phyloP scores from a whole-genome alignment of 257 asterid species.

The Echium plantagineum region DNA sequence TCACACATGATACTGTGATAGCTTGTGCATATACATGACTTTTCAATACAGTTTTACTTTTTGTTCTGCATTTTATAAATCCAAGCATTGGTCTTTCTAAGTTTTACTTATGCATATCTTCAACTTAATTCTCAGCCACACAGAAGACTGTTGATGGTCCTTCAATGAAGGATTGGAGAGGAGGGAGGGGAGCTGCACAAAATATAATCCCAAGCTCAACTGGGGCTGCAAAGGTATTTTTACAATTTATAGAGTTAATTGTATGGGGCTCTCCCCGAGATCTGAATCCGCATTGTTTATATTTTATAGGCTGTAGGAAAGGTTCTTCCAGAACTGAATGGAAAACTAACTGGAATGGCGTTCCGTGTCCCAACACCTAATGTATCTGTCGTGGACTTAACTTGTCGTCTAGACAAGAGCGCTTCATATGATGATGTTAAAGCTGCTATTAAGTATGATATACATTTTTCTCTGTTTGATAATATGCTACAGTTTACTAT shows the following conservation, averaged over 20 bases:
- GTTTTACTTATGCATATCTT: background rate
- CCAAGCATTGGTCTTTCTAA: no score
- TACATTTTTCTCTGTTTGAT: conserved; percentile 2
- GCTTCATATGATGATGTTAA: conserved; percentile 96
- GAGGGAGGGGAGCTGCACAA: conserved; percentile 99
- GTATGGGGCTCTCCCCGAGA: background rate
- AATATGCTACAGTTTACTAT: background rate
- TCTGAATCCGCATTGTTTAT: background rate
- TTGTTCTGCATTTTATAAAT: no score
- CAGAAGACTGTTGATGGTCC: conserved; percentile 99
- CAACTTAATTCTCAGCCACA: conserved; percentile 55
- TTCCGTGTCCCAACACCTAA: conserved; percentile 98
- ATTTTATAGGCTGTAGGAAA: conserved; percentile 83
- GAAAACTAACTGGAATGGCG: conserved; percentile 98
- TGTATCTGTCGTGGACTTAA: conserved; percentile 94
- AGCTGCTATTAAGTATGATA: conserved; percentile 71
- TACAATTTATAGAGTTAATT: background rate
- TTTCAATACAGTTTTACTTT: no score
- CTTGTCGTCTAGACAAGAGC: conserved; percentile 79
- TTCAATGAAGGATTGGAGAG: conserved; percentile 98
- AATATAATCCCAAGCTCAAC: conserved; percentile 98
- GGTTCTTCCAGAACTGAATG: conserved; percentile 96
- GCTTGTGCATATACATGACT: no score
- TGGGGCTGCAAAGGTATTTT: conserved; percentile 95
- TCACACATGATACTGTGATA: background rate